Evolutionary conservation across 2,329 filamentous ascomycete genomes (phyloP), one percentile per base, ranked within the genome.

Genomic region (Dothidotthia symphoricarpi): DNA sequence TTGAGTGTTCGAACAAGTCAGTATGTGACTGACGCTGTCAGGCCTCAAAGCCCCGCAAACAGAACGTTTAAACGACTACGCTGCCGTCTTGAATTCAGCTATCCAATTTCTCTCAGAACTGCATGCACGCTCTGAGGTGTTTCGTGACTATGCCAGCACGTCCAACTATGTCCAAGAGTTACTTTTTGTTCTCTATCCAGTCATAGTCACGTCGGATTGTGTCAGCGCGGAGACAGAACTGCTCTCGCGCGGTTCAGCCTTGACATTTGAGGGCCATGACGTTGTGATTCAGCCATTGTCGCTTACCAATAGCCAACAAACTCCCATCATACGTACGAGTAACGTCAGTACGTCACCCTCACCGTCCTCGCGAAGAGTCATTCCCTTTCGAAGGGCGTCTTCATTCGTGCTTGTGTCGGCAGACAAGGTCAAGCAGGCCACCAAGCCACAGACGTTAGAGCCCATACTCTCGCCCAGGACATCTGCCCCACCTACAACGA

Each of bases 321-420:
- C 56, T 12, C 84, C 86, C 1, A 85, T 91, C 24, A 79, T 96
- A 14, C 80, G 86, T 46, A 90, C 87, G 3, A 80, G 81, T 13
- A 83, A 79, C 4, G 75, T 80, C 27, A 73, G 61, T 7, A 28
- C 38, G 1, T 55, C 65, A 6, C 64, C 63, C 19, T 55, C 51
- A n/a, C 61, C 63, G 3, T 57, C 51, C 10, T 36, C 51, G 28
- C 59, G 68, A 26, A 65, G 75, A 43, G 81, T 83, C 0, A 79
- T 81, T 6, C 80, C 82, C 14, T 73, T 94, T 16, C 81, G 84
- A 24, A 82, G 90, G 53, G 85, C 87, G 2, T 96, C 91, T 0
- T 96, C 91, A 0, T 98, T 97, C 62, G 83, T 97, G 19, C 77
- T 98, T 2, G 75, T 98, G 15, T 89, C 86, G 5, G 78, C 86